Evolutionary conservation across 2,329 filamentous ascomycete genomes (phyloP).

Genomic region (Cladorrhinum sp.): DNA sequence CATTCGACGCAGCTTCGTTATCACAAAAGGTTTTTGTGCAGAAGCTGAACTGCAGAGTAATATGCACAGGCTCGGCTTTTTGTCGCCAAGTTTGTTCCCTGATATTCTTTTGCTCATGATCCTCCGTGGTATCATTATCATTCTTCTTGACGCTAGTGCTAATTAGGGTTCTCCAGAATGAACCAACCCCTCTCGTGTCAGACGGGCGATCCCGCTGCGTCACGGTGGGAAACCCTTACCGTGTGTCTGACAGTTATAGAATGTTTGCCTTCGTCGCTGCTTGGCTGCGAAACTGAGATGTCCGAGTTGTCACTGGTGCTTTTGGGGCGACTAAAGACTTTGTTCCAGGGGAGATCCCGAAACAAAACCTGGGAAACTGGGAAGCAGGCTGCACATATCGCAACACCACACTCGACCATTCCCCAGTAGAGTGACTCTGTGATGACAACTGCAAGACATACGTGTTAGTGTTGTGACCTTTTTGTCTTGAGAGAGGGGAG

Average conservation of each 20-base stretch:
- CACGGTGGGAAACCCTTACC: neutral
- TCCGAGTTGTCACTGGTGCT: neutral
- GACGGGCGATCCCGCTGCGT: neutral
- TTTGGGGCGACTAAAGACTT: neutral
- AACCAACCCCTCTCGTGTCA: neutral
- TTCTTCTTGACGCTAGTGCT: too few relatives aligned
- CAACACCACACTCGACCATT: conserved; percentile 11
- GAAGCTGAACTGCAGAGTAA: neutral
- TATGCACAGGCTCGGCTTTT: neutral
- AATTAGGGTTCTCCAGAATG: neutral
- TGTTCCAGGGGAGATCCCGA: neutral
- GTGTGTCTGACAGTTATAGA: neutral
- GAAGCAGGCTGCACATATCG: conserved; percentile 5
- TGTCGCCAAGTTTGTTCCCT: neutral
- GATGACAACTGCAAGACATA: neutral
- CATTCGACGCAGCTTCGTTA: neutral
- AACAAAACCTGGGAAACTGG: conserved; percentile 6
- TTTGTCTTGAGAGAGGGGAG: neutral
- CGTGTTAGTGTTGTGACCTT: neutral
- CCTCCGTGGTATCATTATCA: neutral
- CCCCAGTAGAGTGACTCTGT: conserved; percentile 13
- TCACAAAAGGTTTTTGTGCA: neutral
- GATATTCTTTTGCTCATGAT: neutral
- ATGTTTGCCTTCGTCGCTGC: neutral
- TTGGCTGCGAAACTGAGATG: neutral